Evolutionary conservation across 192 early-diverging fungal species (phyloP).

Genomic region (Linderina pennispora): DNA sequence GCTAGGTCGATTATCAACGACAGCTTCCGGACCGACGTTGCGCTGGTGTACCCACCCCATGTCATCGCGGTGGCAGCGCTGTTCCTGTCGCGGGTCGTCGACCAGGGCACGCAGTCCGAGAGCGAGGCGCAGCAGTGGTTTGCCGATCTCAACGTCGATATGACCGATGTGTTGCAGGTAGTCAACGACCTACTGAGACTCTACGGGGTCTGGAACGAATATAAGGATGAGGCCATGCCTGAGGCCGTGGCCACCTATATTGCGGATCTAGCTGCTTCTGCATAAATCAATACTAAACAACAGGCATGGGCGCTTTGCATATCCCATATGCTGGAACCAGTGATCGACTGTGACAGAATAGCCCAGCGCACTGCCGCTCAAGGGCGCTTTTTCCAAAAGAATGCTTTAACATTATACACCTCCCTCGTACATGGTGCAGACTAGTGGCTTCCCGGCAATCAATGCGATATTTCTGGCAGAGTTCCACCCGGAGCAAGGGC

Average conservation of each 20-base stretch:
- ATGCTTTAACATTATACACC: too few species aligned
- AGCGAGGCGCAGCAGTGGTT: constrained; percentile 72
- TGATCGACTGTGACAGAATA: too few species aligned
- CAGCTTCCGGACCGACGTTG: constrained; percentile 70
- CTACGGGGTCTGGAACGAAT: constrained; percentile 64
- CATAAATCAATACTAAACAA: too few species aligned
- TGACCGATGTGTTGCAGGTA: constrained; percentile 68
- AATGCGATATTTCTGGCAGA: constrained; percentile 34
- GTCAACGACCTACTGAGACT: constrained; percentile 69
- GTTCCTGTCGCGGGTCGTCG: constrained; percentile 51
- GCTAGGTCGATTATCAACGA: constrained; percentile 73
- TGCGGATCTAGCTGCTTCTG: constrained; percentile 31
- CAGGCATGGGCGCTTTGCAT: not conserved
- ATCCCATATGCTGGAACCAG: too few species aligned
- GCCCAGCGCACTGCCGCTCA: too few species aligned
- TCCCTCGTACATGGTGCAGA: too few species aligned
- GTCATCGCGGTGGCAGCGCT: constrained; percentile 80
- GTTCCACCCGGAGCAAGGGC: constrained; percentile 36
- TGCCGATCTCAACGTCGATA: constrained; percentile 72
- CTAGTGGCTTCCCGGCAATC: constrained; percentile 29
- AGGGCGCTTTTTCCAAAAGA: too few species aligned
- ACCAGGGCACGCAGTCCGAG: constrained; percentile 34
- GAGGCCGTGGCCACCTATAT: constrained; percentile 26
- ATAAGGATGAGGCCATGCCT: constrained; percentile 53
- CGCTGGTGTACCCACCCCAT: constrained; percentile 82